These are phyloP conservation scores for Selaginella moellendorffii DNA, from an alignment of 75 land plant genomes.

Conservation along the genomic window DNA sequence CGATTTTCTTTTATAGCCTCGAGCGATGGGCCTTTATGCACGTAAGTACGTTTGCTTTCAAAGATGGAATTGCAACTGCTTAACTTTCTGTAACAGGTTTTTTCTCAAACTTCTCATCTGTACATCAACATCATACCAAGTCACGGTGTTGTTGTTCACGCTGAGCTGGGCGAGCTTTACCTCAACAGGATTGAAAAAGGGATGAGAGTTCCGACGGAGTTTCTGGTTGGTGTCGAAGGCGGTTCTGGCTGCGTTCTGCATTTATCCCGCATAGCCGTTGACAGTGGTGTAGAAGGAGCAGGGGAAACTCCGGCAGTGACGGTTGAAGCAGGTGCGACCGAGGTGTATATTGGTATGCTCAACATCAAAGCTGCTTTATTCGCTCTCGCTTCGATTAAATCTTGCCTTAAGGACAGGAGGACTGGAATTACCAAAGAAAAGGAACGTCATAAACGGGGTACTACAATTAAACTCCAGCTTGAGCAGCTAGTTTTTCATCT, in stretches of 20 bases:
- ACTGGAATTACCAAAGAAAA: too few relatives aligned
- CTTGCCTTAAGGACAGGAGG: conserved; percentile 35
- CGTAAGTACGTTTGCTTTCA: conserved; percentile 34
- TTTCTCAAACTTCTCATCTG: conserved; percentile 64
- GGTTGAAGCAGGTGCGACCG: conserved; percentile 61
- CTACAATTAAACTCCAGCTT: conserved; percentile 64
- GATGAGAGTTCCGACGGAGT: conserved; percentile 38
- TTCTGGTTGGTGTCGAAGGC: conserved; percentile 55
- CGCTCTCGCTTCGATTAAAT: conserved; percentile 33
- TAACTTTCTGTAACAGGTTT: background rate
- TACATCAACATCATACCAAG: conserved; percentile 63
- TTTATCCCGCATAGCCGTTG: conserved; percentile 56
- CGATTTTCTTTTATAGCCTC: conserved; percentile 45
- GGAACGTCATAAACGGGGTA: too few relatives aligned
- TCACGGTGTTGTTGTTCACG: conserved; percentile 43
- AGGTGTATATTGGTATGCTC: conserved; percentile 36
- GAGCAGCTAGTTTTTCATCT: conserved; percentile 50
- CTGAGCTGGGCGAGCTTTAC: conserved; percentile 74
- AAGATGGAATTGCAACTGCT: conserved; percentile 43
- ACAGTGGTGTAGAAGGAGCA: conserved; percentile 52
- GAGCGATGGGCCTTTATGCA: conserved; percentile 50
- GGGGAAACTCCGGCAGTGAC: conserved; percentile 50
- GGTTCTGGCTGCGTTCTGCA: conserved; percentile 59
- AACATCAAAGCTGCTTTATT: conserved; percentile 56
- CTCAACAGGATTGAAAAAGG: conserved; percentile 67